Base-by-base conservation (phyloP, 2,329 filamentous ascomycete species). In the Cercospora sp. region DNA sequence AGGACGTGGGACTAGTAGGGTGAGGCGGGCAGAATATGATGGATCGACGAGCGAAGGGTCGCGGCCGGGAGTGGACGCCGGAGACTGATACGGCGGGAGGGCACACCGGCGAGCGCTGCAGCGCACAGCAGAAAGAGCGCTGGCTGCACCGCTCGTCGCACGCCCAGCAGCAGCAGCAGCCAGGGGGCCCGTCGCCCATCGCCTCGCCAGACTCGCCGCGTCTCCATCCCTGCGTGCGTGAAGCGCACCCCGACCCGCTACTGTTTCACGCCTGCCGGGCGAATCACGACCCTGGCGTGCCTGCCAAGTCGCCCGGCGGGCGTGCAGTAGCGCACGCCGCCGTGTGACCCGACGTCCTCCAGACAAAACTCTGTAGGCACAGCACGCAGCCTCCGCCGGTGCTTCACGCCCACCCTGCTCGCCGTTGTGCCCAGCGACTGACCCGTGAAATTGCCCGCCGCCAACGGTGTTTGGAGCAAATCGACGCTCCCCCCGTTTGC, bases 281-380 rank as follows among this genome's bases (percentile, higher is more conserved):
- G 49, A 64, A 64, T 64, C 61, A 64, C 10, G 16, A 16, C 61
- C 4, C 28, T 8, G 28, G 3, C 49, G 61, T 57, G 12, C 61
- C 61, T 64, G 61, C 61, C 61, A 64, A 64, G 61, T 58, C 21
- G 28, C 21, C 26, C 16, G 61, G 18, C 21, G 26, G 9, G 53
- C 12, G n/a, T 21, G 49, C 61, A 63, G 12, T 63, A 63, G 61
- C 61, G 26, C 37, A 30, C 24, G 26, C 21, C 40, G 21, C 18
- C 45, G 59, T 61, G 59, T 26, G 59, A 61, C 59, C 59, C 59
- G 59, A 63, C 37, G 16, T 30, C 21, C 61, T 63, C 61, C 43
- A 63, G 40, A 53, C 51, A 57, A 62, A 49, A 49, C 60, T 49
- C 60, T 62, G 37, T 16, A 18, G 21, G 51, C 51, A 26, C 51